phyloP scores from a whole-genome alignment of 495 filamentous ascomycete species.

The Glonium stellatum region DNA sequence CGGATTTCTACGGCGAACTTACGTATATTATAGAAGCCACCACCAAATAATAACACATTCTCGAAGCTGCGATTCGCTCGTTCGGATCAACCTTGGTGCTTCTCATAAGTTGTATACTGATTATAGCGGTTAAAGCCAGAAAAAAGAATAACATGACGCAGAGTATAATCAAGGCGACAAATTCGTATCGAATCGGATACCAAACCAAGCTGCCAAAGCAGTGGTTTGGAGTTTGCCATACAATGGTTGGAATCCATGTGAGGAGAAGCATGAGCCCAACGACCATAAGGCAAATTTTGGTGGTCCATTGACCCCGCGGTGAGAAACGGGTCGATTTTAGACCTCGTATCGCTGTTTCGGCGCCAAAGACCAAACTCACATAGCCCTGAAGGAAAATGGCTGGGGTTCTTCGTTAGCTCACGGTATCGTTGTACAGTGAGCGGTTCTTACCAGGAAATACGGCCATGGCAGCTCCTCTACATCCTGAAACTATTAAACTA shows the following conservation, averaged over 20 bases:
- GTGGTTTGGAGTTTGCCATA: conserved; percentile 16
- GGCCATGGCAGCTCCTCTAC: conserved; percentile 23
- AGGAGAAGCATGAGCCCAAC: conserved; percentile 15
- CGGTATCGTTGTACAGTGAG: not conserved
- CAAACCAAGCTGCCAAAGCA: conserved; percentile 28
- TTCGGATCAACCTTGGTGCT: conserved; percentile 25
- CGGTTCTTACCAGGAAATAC: conserved; percentile 25
- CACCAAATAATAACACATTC: conserved; percentile 30
- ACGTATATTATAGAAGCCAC: conserved; percentile 22
- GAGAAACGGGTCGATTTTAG: conserved; percentile 21
- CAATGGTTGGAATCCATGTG: conserved; percentile 27
- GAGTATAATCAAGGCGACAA: conserved; percentile 20
- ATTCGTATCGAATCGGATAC: conserved; percentile 23
- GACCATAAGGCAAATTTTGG: conserved; percentile 21
- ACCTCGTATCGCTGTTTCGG: conserved; percentile 23
- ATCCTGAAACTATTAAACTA: conserved; percentile 23
- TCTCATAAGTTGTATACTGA: conserved; percentile 29
- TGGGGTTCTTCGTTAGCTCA: conserved; percentile 1
- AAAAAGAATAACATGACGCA: conserved; percentile 16
- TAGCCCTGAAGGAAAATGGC: conserved; percentile 28
- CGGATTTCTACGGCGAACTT: conserved; percentile 2
- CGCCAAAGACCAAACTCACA: conserved; percentile 25
- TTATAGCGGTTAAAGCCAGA: conserved; percentile 16
- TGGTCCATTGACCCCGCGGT: conserved; percentile 27
- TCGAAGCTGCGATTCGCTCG: conserved; percentile 30